phyloP scores from a whole-genome alignment of 2,329 filamentous ascomycete genomes.

The Epichloe baconii region DNA sequence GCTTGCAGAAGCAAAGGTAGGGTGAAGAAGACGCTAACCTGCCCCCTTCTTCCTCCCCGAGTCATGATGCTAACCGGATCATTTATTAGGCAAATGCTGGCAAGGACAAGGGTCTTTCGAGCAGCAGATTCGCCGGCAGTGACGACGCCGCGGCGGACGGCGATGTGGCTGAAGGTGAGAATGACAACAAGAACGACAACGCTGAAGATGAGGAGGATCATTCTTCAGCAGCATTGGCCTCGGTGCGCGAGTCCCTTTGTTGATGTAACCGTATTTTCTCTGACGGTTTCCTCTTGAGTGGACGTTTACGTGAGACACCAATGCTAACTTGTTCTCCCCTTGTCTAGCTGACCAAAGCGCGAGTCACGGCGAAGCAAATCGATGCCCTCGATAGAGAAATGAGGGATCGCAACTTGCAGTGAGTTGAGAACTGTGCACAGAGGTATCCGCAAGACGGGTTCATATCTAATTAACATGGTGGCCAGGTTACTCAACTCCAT shows the following conservation, averaged over 20 bases:
- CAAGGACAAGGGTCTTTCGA: constrained; percentile 37
- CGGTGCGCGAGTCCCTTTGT: constrained; percentile 46
- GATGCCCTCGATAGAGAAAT: constrained; percentile 43
- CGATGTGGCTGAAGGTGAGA: constrained; percentile 43
- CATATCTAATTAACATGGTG: background rate
- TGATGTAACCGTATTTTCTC: constrained; percentile 21
- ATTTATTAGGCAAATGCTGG: constrained; percentile 32
- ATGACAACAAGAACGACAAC: constrained; percentile 36
- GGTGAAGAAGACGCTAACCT: background rate
- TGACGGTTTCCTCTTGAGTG: constrained; percentile 10
- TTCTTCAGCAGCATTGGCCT: constrained; percentile 52
- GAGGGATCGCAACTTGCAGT: constrained; percentile 39
- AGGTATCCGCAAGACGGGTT: background rate
- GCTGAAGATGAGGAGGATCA: constrained; percentile 36
- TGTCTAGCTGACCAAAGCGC: constrained; percentile 30
- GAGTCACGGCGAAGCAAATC: constrained; percentile 34
- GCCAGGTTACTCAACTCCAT: constrained; percentile 13
- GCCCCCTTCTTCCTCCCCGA: background rate
- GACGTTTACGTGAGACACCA: background rate
- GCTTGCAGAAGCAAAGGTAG: constrained; percentile 46
- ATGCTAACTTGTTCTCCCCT: constrained; percentile 9
- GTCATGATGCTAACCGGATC: background rate
- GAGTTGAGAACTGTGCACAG: constrained; percentile 6
- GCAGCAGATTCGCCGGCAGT: constrained; percentile 38
- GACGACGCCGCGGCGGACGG: constrained; percentile 22